Conservation (phyloP, 306 rosid genomes). For the Rosa chinensis region DNA sequence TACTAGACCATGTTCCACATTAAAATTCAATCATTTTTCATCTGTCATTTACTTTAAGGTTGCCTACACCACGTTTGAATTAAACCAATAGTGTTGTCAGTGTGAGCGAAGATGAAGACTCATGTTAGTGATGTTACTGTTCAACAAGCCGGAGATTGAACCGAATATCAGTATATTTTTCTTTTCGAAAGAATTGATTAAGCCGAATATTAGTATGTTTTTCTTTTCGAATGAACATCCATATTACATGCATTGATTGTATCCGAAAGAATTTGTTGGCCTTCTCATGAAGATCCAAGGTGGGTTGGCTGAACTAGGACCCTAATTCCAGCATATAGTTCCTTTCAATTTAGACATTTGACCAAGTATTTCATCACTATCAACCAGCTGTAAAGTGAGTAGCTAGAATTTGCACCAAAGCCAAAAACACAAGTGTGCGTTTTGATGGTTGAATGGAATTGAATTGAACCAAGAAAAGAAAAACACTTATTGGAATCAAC, state of each 20-base stretch:
- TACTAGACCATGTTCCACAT: neutral
- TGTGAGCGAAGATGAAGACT: neutral
- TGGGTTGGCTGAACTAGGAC: neutral
- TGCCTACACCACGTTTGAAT: neutral
- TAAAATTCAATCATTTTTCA: neutral
- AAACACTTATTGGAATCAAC: neutral
- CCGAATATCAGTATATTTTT: no score
- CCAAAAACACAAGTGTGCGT: slow-evolving; percentile 6
- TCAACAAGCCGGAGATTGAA: neutral
- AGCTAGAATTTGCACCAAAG: slow-evolving; percentile 10
- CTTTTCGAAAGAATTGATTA: neutral
- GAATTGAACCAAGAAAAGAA: slow-evolving; percentile 6
- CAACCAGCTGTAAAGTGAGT: slow-evolving; percentile 23
- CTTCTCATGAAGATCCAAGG: neutral
- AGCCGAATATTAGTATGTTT: no score
- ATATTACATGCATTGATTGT: neutral
- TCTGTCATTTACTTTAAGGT: neutral
- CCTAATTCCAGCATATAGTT: slow-evolving; percentile 8
- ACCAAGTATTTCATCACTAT: slow-evolving; percentile 11
- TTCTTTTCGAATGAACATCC: neutral
- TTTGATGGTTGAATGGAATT: neutral
- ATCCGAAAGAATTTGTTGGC: neutral
- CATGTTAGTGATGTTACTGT: neutral
- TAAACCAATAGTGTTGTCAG: neutral
- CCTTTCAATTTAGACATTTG: neutral